Conservation (phyloP, 106 monocot species). For the Triglochin maritima region DNA sequence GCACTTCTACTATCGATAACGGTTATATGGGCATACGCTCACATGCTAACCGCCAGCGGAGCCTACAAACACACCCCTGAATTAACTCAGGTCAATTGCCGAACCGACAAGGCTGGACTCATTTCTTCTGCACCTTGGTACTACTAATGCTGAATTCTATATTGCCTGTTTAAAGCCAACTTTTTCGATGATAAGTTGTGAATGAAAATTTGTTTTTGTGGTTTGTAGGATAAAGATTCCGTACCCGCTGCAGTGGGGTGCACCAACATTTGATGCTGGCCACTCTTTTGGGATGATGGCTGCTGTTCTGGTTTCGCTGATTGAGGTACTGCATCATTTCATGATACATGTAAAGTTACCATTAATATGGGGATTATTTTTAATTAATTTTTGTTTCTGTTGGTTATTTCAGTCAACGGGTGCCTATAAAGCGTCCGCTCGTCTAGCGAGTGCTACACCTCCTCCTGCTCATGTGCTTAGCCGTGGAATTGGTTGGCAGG, state of each 20-base stretch:
- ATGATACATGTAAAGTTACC: neutral
- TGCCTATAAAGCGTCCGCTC: slow-evolving; percentile 86
- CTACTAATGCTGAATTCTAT: too few species aligned
- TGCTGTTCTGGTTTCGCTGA: slow-evolving; percentile 73
- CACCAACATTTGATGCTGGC: slow-evolving; percentile 87
- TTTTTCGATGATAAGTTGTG: too few species aligned
- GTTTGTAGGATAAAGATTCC: slow-evolving; percentile 74
- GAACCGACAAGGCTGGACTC: slow-evolving; percentile 78
- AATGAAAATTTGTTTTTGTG: neutral
- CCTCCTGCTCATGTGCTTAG: slow-evolving; percentile 97
- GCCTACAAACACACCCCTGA: slow-evolving; percentile 64
- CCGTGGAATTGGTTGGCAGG: slow-evolving; percentile 99
- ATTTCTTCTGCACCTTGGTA: slow-evolving; percentile 95
- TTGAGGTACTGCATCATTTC: slow-evolving; percentile 43
- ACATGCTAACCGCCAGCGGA: slow-evolving; percentile 69
- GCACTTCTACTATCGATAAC: slow-evolving; percentile 54
- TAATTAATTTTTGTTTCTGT: neutral
- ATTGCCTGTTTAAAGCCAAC: too few species aligned
- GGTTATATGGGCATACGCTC: slow-evolving; percentile 68
- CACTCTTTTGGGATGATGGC: slow-evolving; percentile 98
- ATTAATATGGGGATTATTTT: neutral
- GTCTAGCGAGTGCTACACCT: slow-evolving; percentile 93
- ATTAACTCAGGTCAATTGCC: slow-evolving; percentile 60
- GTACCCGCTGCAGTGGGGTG: slow-evolving; percentile 93
- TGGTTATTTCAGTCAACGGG: slow-evolving; percentile 62